Evolutionary conservation across 139 green algal genomes (phyloP).

Genomic region (Nannochloris sp.): DNA sequence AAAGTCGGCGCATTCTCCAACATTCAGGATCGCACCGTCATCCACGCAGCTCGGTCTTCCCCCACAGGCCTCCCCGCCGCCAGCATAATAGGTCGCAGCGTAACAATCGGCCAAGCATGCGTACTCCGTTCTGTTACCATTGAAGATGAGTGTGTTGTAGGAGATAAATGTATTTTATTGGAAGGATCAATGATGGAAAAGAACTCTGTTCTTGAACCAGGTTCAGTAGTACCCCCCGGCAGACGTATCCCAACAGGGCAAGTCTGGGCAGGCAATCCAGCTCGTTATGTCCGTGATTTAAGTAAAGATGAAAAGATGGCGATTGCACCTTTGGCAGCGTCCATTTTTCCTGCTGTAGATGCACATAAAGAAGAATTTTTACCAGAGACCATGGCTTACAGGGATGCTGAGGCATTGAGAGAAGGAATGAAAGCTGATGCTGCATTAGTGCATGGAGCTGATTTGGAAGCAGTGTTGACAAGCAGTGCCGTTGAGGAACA

Average conservation of each 20-base stretch:
- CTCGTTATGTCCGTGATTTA: conserved; percentile 67
- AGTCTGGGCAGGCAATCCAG: conserved; percentile 80
- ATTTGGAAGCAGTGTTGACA: not conserved
- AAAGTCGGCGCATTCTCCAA: conserved; percentile 56
- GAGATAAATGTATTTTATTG: conserved; percentile 65
- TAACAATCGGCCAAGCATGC: conserved; percentile 71
- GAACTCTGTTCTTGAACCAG: conserved; percentile 61
- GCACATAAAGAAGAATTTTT: conserved; percentile 34
- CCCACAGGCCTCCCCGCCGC: conserved; percentile 74
- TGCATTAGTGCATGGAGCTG: conserved; percentile 7
- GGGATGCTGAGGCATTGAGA: conserved; percentile 35
- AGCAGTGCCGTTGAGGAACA: no score
- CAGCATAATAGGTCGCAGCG: conserved; percentile 66
- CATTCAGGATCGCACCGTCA: conserved; percentile 71
- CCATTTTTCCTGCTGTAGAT: conserved; percentile 10
- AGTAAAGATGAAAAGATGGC: conserved; percentile 43
- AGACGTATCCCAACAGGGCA: conserved; percentile 70
- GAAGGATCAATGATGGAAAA: conserved; percentile 74
- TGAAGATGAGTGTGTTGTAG: conserved; percentile 60
- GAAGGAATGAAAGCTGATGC: conserved; percentile 13
- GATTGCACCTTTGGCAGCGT: conserved; percentile 9
- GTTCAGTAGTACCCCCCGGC: conserved; percentile 75
- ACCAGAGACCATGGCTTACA: conserved; percentile 24
- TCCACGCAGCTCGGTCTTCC: conserved; percentile 75
- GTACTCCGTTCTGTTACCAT: conserved; percentile 67